Conservation (phyloP, 1,284 basidiomycete species). For the Xerocomus minutiporus region DNA sequence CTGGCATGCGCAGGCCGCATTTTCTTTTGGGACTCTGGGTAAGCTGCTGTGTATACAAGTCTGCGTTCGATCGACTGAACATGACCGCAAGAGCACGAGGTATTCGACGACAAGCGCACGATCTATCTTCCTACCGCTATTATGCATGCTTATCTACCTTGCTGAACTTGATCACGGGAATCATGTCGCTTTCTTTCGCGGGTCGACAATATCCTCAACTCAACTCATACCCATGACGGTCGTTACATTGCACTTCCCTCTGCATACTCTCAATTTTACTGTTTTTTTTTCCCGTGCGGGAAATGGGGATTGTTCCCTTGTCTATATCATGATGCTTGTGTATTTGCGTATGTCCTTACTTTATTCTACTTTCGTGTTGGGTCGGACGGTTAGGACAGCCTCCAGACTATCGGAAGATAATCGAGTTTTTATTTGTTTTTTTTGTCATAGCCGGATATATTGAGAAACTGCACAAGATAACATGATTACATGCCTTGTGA, state of each 20-base stretch:
- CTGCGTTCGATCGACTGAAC: slow-evolving; percentile 4
- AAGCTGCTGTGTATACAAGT: slow-evolving; percentile 1
- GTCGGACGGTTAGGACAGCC: slow-evolving; percentile 9
- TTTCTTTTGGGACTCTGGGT: slow-evolving; percentile 25
- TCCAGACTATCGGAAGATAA: slow-evolving; percentile 22
- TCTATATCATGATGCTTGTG: slow-evolving; percentile 29
- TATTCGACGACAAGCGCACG: slow-evolving; percentile 31
- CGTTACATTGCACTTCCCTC: slow-evolving; percentile 21
- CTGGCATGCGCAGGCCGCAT: slow-evolving; percentile 29
- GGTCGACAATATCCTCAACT: slow-evolving; percentile 30
- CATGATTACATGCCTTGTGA: neutral
- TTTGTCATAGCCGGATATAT: neutral
- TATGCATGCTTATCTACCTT: slow-evolving; percentile 33
- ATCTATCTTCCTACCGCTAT: slow-evolving; percentile 33
- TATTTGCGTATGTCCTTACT: slow-evolving; percentile 30
- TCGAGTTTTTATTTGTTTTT: slow-evolving; percentile 15
- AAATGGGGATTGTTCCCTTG: slow-evolving; percentile 18
- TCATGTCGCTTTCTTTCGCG: slow-evolving; percentile 28
- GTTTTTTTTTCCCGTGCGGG: slow-evolving; percentile 1
- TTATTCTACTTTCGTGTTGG: slow-evolving; percentile 28
- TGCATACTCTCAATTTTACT: slow-evolving; percentile 13
- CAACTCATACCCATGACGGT: slow-evolving; percentile 30
- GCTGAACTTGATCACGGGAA: slow-evolving; percentile 30
- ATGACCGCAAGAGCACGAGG: slow-evolving; percentile 18
- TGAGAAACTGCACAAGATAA: neutral